Base-by-base conservation (phyloP, 2,329 filamentous ascomycete genomes). In the Arachnomyces sp. region DNA sequence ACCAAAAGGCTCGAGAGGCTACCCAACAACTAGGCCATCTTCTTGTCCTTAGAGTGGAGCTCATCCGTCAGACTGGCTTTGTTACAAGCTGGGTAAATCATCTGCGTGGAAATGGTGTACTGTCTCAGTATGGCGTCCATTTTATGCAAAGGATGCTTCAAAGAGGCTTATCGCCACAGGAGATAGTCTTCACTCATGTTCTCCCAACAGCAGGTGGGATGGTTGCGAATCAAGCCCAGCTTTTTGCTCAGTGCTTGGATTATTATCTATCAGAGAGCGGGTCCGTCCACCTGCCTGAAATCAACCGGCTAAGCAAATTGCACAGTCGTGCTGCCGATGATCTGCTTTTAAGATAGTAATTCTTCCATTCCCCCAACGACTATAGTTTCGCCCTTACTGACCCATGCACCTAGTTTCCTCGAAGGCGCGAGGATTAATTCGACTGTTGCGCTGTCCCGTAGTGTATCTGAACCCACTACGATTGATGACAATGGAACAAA, bases 211-310 rank as follows among this genome's bases (percentile, higher is more conserved):
- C 73, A 1, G 73, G 71, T 17, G 72, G 72, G 29, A 72, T 74
- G 60, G 72, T 76, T 3, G 63, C 70, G 2, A 77, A 75, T 42
- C 75, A 78, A 50, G 73, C 71, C 6, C 73, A 77, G 43, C 66
- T 78, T 15, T 77, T 78, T 49, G 70, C 64, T 0, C 75, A 78
- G 46, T 73, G 67, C 17, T 54, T 80, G 36, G 76, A 78, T 50
- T 75, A 71, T 52, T 78, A 75, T 54, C 63, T 79, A 34, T 65
- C 65, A 3, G 57, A 64, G n/a, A 65, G 67, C 14, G 73, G 72
- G 28, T 56, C 61, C 3, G 48, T 62, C 28, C 65, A 76, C 54
- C 65, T 73, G 49, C 55, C 65, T 2, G 61, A 66, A 7, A 71
- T 77, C 31, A 65, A 71, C 29, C 52, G 57, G 2, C 60, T 77